Evolutionary conservation across 1,284 basidiomycete genomes (phyloP), one percentile per base, ranked within the genome.

Genomic region (Taiwanofungus camphoratus): DNA sequence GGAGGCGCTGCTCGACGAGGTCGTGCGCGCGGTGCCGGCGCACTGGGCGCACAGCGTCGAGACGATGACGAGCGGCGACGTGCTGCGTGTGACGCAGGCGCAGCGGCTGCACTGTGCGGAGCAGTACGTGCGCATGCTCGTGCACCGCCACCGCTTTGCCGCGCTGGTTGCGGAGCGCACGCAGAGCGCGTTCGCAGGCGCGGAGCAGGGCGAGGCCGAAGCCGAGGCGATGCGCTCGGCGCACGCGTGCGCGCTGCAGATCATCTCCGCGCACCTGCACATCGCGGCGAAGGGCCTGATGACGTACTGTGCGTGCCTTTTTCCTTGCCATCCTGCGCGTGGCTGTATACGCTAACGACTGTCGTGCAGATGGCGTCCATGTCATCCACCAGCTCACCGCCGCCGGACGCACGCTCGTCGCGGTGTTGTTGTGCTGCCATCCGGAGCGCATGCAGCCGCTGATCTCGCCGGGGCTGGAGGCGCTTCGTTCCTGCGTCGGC

Each of bases 371-470:
- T 60, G 91, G 91, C 4, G 90, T 93, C 1, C 90, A 93, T 61
- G 90, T 93, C 46, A 93, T 93, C 36, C 91, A 94, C 59, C 91
- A 93, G 61, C 70, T 93, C 39, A 92, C 91, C 1, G 90, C 92
- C 57, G 91, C 91, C n/a, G 91, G 91, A 4, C 78, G 91, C 36
- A 92, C 91, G 1, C 71, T 93, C 9, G 79, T 93, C 39, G 88
- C 89, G 12, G 78, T 92, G 48, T 69, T 93, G 15, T 70, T 93
- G 36, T 89, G 89, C 57, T 86, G 83, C 62, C 82, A 84, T 54
- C 74, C 73, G 9, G 82, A 84, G 44, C 65, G 66, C 2, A 62
- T 87, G 41, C 79, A 88, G 48, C 76, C 79, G 23, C 64, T 92
- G 46, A 89, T 92, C 39, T 75, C 87, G 11, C 77, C 87, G 23